Base-by-base conservation (phyloP, 495 filamentous ascomycete genomes). In the Gamarada debralockiae region DNA sequence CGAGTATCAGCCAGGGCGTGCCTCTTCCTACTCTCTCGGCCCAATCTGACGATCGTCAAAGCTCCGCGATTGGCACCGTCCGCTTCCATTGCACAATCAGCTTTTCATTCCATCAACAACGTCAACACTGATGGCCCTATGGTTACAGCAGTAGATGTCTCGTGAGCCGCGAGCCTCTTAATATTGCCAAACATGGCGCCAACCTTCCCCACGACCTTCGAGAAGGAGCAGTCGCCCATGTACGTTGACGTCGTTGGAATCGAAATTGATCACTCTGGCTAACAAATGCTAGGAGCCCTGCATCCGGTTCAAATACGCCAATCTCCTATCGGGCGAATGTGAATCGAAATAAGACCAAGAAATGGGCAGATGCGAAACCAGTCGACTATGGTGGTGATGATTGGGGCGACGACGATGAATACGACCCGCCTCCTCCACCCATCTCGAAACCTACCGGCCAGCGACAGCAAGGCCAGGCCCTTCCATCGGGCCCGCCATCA, bases 321-420 rank as follows among this genome's bases (percentile, higher is more conserved):
- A 55, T 68, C 3, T 64, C 66, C 31, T 81, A 78, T 59, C 73
- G 73, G 52, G 78, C 91, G 12, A 96, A 97, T 65, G 85, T 96
- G 23, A 90, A 88, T 69, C 87, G 93, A 52, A 75, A 85, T 27
- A 95, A 96, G 71, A 97, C 93, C 15, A 90, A 83, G 70, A 90
- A 90, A 73, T 98, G 93, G 93, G 85, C 92, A 10, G 85, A 96
- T 60, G 93, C 93, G 20, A 95, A 92, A 65, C 75, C 83, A 33
- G 81, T 84, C 52, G 85, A 85, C 52, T 98, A 98, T 61, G 93
- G 92, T 61, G 93, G 92, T 53, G 90, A 89, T 58, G 92, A 96
- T 61, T 97, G 93, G 89, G 93, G 90, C 37, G 87, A 86, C 42
- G 87, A 89, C 29, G 87, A 92, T 39, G 82, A 87, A 12, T 75